Evolutionary conservation across 2,329 filamentous ascomycete genomes (phyloP), one percentile per base, ranked within the genome.

Genomic region (Cladosporium sp.): DNA sequence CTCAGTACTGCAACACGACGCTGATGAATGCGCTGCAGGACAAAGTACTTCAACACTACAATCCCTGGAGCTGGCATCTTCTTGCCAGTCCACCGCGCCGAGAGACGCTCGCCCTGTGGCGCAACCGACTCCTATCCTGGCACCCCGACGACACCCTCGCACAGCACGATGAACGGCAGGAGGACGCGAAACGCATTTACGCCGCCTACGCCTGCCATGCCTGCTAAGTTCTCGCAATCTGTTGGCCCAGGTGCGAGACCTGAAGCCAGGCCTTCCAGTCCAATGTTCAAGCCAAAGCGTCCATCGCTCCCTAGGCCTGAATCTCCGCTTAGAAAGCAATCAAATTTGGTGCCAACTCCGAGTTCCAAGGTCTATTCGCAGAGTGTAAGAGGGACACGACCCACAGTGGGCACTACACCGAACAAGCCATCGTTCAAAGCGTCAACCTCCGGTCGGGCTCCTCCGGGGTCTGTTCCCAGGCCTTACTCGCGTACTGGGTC

Each of bases 41-140:
- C 49, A 17, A 47, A 58, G 58, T 99, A 99, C 76, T 99, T 99
- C 73, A 82, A 80, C 37, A 96, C 94, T 11, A 82, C 82, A 3
- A 76, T 87, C 20, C 84, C 90, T 0, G 91, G 91, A 62, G 86
- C 94, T 2, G 94, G 94, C 61, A 97, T 99, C 69, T 99, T 99
- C 72, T 82, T 99, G 14, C 94, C 94, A 3, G 78, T 94, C 15
- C 85, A 87, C 72, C 94, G 95, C 73, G 90, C 90, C 36, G 81
- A 83, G 70, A 89, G 84, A 73, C 87, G 85, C 70, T 84, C 83
- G 51, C 84, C 83, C 40, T 80, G 81, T 20, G 75, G 78, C 14
- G 77, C 79, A 30, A 78, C 83, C 38, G 76, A 76, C 37, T 79
- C 78, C 52, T 78, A 81, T 6, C 84, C 88, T 7, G 78, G 83